A percentile compares a stretch with the other conserved stretches of the same genome.
phyloP scores from a whole-genome alignment of 2,329 filamentous ascomycete species.

The Colletotrichum kahawae region DNA sequence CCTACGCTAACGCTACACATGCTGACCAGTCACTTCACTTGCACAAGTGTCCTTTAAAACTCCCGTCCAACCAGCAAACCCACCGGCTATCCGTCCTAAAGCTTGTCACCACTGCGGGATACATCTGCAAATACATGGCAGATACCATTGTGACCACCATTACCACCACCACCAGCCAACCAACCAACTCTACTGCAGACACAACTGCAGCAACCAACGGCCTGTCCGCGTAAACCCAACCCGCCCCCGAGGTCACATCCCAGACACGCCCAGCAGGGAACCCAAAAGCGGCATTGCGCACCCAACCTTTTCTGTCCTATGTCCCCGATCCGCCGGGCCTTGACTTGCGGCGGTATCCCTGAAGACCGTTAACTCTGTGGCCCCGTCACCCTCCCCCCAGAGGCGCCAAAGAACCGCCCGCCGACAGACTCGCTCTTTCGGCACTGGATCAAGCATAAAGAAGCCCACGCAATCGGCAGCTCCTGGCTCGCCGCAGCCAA shows the following conservation, averaged over 20 bases:
- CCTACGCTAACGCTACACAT: background rate
- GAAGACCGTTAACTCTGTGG: background rate
- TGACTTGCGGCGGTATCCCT: slow-evolving; percentile 20
- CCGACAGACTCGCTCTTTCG: slow-evolving; percentile 1
- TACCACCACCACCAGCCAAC: background rate
- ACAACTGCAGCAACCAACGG: background rate
- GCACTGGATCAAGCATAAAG: slow-evolving; percentile 19
- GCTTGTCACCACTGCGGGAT: slow-evolving; percentile 2
- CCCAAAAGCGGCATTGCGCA: slow-evolving; percentile 1
- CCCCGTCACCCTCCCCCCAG: background rate
- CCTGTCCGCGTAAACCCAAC: background rate
- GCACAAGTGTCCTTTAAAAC: background rate
- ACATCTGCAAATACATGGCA: background rate
- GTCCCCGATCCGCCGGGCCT: background rate
- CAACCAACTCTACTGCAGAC: background rate
- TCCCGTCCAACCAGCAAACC: background rate
- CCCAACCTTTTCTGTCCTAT: background rate
- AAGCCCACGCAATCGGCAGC: slow-evolving; percentile 4
- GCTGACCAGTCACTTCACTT: background rate
- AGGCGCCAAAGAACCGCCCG: background rate
- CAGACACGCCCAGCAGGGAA: background rate
- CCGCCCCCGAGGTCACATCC: slow-evolving; percentile 1
- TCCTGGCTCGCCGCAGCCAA: slow-evolving; percentile 7
- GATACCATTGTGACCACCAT: background rate
- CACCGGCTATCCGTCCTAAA: background rate